Percentiles rank a stretch among this genome's conserved stretches.
These are phyloP conservation scores for Hygrophorus pudorinus DNA, from an alignment of 768 basidiomycete species.

Conservation along the genomic window DNA sequence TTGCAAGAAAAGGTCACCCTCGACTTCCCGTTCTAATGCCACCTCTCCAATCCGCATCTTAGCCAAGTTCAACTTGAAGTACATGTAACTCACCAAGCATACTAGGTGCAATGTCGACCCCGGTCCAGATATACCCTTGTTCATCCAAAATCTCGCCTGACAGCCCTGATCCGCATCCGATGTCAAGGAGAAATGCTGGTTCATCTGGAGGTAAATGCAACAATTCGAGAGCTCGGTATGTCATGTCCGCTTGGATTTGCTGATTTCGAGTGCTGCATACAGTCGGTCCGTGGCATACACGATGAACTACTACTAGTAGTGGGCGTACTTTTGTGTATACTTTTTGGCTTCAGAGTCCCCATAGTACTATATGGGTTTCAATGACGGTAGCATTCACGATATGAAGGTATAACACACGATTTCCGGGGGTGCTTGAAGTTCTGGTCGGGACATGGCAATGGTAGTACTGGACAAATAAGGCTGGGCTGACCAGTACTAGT, in stretches of 20 bases:
- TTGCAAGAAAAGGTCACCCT: constrained; percentile 92
- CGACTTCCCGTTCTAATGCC: constrained; percentile 88
- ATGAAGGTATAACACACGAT: constrained; percentile 45
- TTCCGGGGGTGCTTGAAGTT: constrained; percentile 83
- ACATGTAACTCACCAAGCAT: constrained; percentile 74
- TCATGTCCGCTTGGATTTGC: constrained; percentile 96
- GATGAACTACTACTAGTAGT: constrained; percentile 4
- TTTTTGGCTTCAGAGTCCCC: constrained; percentile 92
- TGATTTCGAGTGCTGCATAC: constrained; percentile 79
- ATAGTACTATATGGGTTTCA: constrained; percentile 63
- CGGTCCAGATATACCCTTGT: constrained; percentile 87
- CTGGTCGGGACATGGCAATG: constrained; percentile 85
- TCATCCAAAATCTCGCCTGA: constrained; percentile 96
- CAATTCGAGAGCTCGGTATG: constrained; percentile 88
- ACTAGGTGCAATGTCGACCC: constrained; percentile 89
- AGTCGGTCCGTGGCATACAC: constrained; percentile 11
- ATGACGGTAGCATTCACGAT: constrained; percentile 1
- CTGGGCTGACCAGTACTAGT: background rate
- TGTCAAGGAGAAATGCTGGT: constrained; percentile 83
- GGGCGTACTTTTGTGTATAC: constrained; percentile 84
- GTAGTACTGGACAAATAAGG: background rate
- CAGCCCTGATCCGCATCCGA: constrained; percentile 95
- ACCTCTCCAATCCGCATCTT: constrained; percentile 52
- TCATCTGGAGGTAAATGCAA: constrained; percentile 72
- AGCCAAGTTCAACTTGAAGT: background rate